Base-by-base conservation (phyloP, 495 filamentous ascomycete species). In the Penicillium bovifimosum region DNA sequence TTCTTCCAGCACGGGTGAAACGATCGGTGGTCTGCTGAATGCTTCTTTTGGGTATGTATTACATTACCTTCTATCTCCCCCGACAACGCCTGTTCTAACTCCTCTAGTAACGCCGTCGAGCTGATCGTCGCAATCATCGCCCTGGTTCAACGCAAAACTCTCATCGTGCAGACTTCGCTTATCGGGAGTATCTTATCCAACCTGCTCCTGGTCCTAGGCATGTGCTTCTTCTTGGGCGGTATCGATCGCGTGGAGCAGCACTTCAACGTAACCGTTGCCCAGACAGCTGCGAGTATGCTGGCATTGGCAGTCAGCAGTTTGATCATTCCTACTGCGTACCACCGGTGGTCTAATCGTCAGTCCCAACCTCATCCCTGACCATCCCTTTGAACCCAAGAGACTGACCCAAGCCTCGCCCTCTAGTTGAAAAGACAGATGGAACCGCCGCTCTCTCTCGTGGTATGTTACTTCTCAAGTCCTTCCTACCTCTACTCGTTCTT, bases 251-350 rank as follows among this genome's bases (percentile, higher is more conserved):
- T 80, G 28, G 86, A 96, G 61, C 91, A 96, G 58, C 84, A 82
- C 65, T 96, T 96, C 79, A 96, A 96, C 71, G 81, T 87, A 2
- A 88, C 86, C 2, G 91, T 96, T n/a, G 91, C 91, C 1, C 90
- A 95, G 64, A 96, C 91, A 0, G 90, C 91, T 1, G 83, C 90
- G 26, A 88, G 83, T 70, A 68, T 96, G 11, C 76, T 96, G 2
- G 83, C 90, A 3, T 72, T 96, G 16, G 85, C 87, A 13, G 86
- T 95, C 10, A 85, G 79, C 47, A 84, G 79, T 66, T 72, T 96
- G 52, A 90, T 96, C 53, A 89, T 96, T 28, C 91, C 91, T 0
- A 95, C 91, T 10, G 89, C 88, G 3, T 96, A 96, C 69, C 77
- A 85, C 42, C 62, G 78, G 38, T 80, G 75, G 74, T 74, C 78